Base-by-base conservation (phyloP, 2,329 filamentous ascomycete genomes). In the Neobulgaria alba region DNA sequence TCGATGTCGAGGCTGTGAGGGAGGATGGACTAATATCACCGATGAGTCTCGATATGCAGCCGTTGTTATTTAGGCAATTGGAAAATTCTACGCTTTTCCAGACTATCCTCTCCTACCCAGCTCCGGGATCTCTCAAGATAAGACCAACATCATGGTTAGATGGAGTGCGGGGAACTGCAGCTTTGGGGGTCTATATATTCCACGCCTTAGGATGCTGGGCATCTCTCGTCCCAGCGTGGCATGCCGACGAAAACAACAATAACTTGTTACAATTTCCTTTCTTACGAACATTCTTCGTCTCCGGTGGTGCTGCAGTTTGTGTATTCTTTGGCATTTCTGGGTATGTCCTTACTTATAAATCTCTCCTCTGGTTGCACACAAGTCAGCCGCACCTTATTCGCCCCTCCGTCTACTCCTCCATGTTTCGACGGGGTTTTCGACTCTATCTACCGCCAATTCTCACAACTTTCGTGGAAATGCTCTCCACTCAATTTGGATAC, bases 231-330 rank as follows among this genome's bases (percentile, higher is more conserved):
- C 40, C 48, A 9, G 51, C 51, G 4, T 55, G 50, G 49, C 47
- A 52, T 33, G 30, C 51, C 7, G 61, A 64, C 33, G 44, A 61
- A 23, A 56, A 62, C 43, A 51, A 60, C 21, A 57, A 57, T 20
- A 50, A 41, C 33, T 37, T 56, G 8, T 46, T 69, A n/a, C 67
- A 67, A 41, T 64, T 85, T 2, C 79, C 77, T 3, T 66, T 67
- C 1, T 57, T 85, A 30, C 67, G 81, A 18, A 64, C 67, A 29
- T 68, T 82, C 50, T 79, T 82, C 55, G 66, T 68, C 2, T 73
- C 77, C 3, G 74, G 77, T 1, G 74, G 82, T 46, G 72, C 72
- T 31, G 73, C 77, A 4, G 72, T 75, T 64, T 10, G 67, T 47
- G 60, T 70, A 20, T 71, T 71, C 56, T 71, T 71, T 53, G 61